A percentile compares a stretch with the other conserved stretches of the same genome.
These are phyloP conservation scores for rapeseed (Brassica napus) DNA, from an alignment of 345 rosid genomes.

Conservation along the genomic window Da-Ae NC_063451.1:5147501-5148000, in stretches of 20 bases:
- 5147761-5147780: not conserved
- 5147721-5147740: not conserved
- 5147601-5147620: conserved; percentile 21
- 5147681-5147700: conserved; percentile 17
- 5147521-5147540: not conserved
- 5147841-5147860: too few relatives aligned
- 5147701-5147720: conserved; percentile 20
- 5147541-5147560: conserved; percentile 3
- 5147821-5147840: too few relatives aligned
- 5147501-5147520: conserved; percentile 24
- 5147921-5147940: too few relatives aligned
- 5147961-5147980: too few relatives aligned
- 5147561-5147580: conserved; percentile 19
- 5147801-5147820: not conserved
- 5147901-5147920: too few relatives aligned
- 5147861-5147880: too few relatives aligned
- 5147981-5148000: too few relatives aligned
- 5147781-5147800: not conserved
- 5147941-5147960: too few relatives aligned
- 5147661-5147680: conserved; percentile 20
- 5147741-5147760: not conserved
- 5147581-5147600: conserved; percentile 18
- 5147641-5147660: conserved; percentile 16
- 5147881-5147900: too few relatives aligned
- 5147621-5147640: conserved; percentile 33